Conservation (phyloP, 164 flowering plant genomes). For the Piper longum region DNA sequence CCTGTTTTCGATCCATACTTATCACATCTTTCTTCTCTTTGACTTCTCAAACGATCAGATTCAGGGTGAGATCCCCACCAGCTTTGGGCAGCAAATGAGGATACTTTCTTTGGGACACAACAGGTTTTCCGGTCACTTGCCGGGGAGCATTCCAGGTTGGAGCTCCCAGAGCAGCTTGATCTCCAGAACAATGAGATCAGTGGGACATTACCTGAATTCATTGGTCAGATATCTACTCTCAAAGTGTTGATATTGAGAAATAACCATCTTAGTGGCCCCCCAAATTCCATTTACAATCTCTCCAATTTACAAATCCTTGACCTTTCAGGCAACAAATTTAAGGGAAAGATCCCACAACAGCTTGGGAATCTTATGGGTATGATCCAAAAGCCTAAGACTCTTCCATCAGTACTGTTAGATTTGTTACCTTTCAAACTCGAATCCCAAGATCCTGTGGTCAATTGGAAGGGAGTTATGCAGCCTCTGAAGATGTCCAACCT, state of each 20-base stretch:
- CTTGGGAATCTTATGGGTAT: slow-evolving; percentile 27
- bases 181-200: slow-evolving; percentile 32
- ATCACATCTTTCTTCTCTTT: slow-evolving; percentile 13
- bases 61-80: slow-evolving; percentile 31
- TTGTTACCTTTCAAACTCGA: slow-evolving; percentile 14
- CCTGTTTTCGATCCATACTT: slow-evolving; percentile 18
- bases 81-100: slow-evolving; percentile 14
- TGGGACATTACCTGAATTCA: slow-evolving; percentile 25
- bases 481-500: slow-evolving; percentile 21
- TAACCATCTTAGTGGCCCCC: slow-evolving; percentile 25
- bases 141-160: slow-evolving; percentile 17
- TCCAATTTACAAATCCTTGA: slow-evolving; percentile 32
- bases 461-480: slow-evolving; percentile 37
- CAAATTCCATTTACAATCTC: slow-evolving; percentile 18
- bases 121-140: slow-evolving; percentile 29
- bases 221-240: slow-evolving; percentile 27
- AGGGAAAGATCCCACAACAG: slow-evolving; percentile 21
- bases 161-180: slow-evolving; percentile 28
- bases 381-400: slow-evolving; percentile 13
- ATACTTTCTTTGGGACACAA: slow-evolving; percentile 28
- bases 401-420: not conserved
- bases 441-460: slow-evolving; percentile 22
- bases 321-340: slow-evolving; percentile 25
- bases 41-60: slow-evolving; percentile 32
- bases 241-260: slow-evolving; percentile 27